Base-by-base conservation (phyloP, 2,329 filamentous ascomycete species). In the Podosphaera leucotricha region DNA sequence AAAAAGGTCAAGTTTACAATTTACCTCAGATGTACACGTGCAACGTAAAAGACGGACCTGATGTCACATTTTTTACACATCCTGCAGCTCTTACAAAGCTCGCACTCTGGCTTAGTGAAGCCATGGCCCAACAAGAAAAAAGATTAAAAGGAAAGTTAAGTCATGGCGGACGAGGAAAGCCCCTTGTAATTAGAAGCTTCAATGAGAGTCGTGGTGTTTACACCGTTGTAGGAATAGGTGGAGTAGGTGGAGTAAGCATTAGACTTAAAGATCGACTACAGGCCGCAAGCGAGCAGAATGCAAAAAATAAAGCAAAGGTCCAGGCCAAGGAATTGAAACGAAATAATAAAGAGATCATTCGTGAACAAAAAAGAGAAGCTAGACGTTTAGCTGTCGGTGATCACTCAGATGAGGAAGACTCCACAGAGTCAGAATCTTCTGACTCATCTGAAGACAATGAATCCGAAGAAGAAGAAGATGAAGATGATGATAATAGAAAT, bases 1-100 rank as follows among this genome's bases (percentile, higher is more conserved):
- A 84, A 51, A 98, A 98, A 63, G 79, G 81, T 46, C 86, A 94
- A 55, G 92, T 98, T 57, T 81, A 84, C 33, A 85, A 94, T 59
- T 67, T 98, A 15, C 76, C 84, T 41, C 81, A 87, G 0, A 98
- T 95, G 60, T 81, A 90, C 42, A 85, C 98, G 70, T 92, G 82
- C 28, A 80, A 95, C 3, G 85, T 98, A 53, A 93, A 92, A 58
- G 90, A 95, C 55, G 85, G 87, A 0, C 84, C 86, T 0, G 90
- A 95, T 53, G 80, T 92, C 0, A 64, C 72, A n/a, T 70, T 95
- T 10, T 98, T 98, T 62, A 85, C 79, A 0, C 87, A 95, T 55
- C 86, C 90, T 0, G 83, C 86, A 5, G 90, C 90, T 1, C 65
- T 98, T 20, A 92, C 86, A 2, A 94, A 95, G 60, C 70, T 98